Base-by-base conservation (phyloP, 805 yeast genomes). In the Kodamaea fukazawae region DNA sequence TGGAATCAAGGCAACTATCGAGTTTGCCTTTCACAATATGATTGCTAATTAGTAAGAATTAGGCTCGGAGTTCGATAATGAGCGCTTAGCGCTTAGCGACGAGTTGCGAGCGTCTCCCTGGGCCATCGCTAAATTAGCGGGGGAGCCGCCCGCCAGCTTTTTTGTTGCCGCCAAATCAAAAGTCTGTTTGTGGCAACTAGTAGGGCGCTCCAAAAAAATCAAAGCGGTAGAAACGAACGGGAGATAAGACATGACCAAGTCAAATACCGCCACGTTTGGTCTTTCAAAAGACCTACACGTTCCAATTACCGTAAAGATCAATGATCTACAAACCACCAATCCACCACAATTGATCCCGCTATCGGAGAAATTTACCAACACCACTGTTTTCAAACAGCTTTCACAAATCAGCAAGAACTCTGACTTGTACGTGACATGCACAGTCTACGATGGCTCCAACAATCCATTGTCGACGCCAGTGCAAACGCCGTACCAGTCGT, bases 281-380 rank as follows among this genome's bases (percentile, higher is more conserved):
- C 56, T 68, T n/a, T 60, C 65, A 23, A 67, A 65, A 34, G 68
- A 67, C 48, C 50, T 69, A 12, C 38, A 45, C 12, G 51, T 54
- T 6, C 71, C 71, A 1, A 49, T 68, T 7, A 42, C 53, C 7
- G 49, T 69, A 16, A 66, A 65, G 40, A 43, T 69, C 26, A 57
- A 66, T 39, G 55, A 54, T 38, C 55, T 69, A 7, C 56, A 57
- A 34, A 37, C 57, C 46, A 29, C 50, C 40, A 13, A 36, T 31
- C 35, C 37, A 26, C 38, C 45, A 32, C 14, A 44, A 14, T 44
- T 64, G 23, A 55, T 53, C 1, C 46, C 46, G 29, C 47, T 59
- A 4, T 63, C 70, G n/a, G 53, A 57, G 16, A 67, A 66, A 48
- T 67, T 60, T 45, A 52, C 55, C 23, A 46, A 65, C 46, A 68